Evolutionary conservation across 495 filamentous ascomycete genomes (phyloP).

Genomic region (Acidiella bohemica): DNA sequence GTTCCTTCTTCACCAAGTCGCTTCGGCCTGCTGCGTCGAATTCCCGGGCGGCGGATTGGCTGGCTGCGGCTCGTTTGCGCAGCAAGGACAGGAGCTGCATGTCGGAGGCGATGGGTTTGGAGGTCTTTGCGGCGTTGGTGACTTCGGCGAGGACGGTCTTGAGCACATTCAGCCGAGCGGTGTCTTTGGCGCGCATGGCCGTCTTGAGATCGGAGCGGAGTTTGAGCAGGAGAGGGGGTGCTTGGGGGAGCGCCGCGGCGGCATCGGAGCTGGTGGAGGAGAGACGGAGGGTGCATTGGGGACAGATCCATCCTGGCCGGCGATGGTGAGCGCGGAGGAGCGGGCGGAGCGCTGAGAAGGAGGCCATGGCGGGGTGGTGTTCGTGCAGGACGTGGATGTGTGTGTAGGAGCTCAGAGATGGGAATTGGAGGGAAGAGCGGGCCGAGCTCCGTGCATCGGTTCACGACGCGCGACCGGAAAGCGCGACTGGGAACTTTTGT

Average conservation of each 20-base stretch:
- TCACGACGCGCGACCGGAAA: too few species aligned
- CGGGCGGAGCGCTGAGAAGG: slow-evolving; percentile 17
- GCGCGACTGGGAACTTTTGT: too few species aligned
- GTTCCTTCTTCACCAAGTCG: slow-evolving; percentile 47
- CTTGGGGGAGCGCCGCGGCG: slow-evolving; percentile 12
- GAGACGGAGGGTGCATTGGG: slow-evolving; percentile 22
- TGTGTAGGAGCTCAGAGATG: too few species aligned
- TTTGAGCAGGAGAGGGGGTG: slow-evolving; percentile 32
- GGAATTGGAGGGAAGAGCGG: too few species aligned
- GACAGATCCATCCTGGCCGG: slow-evolving; percentile 3
- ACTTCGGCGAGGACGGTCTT: slow-evolving; percentile 47
- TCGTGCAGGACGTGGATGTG: background rate
- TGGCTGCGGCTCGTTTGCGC: slow-evolving; percentile 37
- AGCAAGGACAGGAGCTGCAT: slow-evolving; percentile 46
- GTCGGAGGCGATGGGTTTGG: slow-evolving; percentile 44
- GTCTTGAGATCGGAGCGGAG: slow-evolving; percentile 45
- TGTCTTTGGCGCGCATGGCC: slow-evolving; percentile 51
- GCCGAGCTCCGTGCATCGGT: too few species aligned
- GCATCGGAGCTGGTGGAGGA: slow-evolving; percentile 12
- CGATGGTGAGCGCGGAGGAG: slow-evolving; percentile 31
- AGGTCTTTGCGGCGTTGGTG: slow-evolving; percentile 48
- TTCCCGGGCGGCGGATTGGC: slow-evolving; percentile 38
- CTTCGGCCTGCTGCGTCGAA: slow-evolving; percentile 38
- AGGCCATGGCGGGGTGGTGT: slow-evolving; percentile 4
- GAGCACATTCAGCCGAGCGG: slow-evolving; percentile 40